phyloP scores from a whole-genome alignment of 2,329 filamentous ascomycete species.

The Leptographium wingfieldii region DNA sequence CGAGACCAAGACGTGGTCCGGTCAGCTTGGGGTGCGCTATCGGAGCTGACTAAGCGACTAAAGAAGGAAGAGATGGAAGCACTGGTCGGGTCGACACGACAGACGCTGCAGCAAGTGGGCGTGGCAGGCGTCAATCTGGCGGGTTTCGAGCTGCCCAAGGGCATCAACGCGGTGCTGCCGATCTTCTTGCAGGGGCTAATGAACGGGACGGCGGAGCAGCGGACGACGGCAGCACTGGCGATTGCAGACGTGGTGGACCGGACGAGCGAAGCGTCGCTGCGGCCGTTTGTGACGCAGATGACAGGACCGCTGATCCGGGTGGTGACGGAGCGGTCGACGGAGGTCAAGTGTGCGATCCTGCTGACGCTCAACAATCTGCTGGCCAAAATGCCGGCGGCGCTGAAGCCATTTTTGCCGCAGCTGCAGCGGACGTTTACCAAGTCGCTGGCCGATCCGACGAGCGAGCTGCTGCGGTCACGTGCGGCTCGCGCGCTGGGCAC shows the following conservation, averaged over 20 bases:
- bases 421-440: constrained; percentile 95
- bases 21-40: constrained; percentile 77
- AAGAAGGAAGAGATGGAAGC: constrained; percentile 98
- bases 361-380: constrained; percentile 88
- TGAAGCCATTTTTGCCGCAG: constrained; percentile 95
- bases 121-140: constrained; percentile 73
- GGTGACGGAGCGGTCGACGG: constrained; percentile 88
- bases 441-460: constrained; percentile 83
- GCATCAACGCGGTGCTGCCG: constrained; percentile 88
- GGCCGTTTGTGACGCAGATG: constrained; percentile 93
- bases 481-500: constrained; percentile 92
- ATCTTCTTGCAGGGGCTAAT: constrained; percentile 97
- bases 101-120: constrained; percentile 77
- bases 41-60: constrained; percentile 74
- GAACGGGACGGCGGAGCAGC: constrained; percentile 87
- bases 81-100: constrained; percentile 72
- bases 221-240: constrained; percentile 80
- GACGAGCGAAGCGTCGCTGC: constrained; percentile 74
- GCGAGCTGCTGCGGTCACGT: constrained; percentile 72
- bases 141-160: constrained; percentile 87
- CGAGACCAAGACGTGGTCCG: constrained; percentile 73
- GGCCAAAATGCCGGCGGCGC: constrained; percentile 88
- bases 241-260: constrained; percentile 95
- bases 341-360: constrained; percentile 91
- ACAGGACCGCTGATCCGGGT: constrained; percentile 96